Base-by-base conservation (phyloP, 441 rosid species). In the Syzygium syzygioides region DNA sequence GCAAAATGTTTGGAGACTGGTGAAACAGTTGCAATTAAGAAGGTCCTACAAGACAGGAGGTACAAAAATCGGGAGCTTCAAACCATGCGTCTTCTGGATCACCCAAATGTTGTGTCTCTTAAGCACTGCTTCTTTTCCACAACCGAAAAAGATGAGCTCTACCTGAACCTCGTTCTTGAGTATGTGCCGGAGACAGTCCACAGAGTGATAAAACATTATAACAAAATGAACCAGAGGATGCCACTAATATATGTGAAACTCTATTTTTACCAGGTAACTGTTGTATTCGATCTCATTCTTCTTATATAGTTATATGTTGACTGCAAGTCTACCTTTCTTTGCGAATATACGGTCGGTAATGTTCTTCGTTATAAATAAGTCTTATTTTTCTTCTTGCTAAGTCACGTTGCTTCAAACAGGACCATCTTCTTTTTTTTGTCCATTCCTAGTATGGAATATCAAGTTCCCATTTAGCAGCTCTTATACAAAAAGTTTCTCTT, bases 41-140 rank as follows among this genome's bases (percentile, higher is more conserved):
- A 95, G 92, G 97, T 95, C 89, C 96, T 95, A 89, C 97, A 95
- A 91, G 97, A 95, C 88, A 95, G 95, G 91, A 92, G 96, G 92
- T 95, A 94, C 93, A 95, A 95, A 93, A 95, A 95, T 88, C 88
- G 98, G 85, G 98, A 95, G 93, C 89, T 95, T 88, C 96, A 95
- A 90, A 95, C 96, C 30, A 95, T 95, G 95, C 95, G 96, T 56
- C 93, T 95, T 85, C 90, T 95, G 62, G 96, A 95, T 88, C 98
- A 95, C 89, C 98, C 98, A 5, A 95, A 95, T 86, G 93, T 94
- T 30, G 96, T 95, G 50, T 90, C 97, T 32, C 93, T 97, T 85
- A 97, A 95, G 91, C 98, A 97, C 88, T 97, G 99, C 87, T 97
- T 97, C 93, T 95, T 94, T 88, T 95, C 97, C 6, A 95, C 96